These are phyloP conservation scores for Pseudomassariella vexata DNA, from an alignment of 2,329 filamentous ascomycete species.

Conservation along the genomic window DNA sequence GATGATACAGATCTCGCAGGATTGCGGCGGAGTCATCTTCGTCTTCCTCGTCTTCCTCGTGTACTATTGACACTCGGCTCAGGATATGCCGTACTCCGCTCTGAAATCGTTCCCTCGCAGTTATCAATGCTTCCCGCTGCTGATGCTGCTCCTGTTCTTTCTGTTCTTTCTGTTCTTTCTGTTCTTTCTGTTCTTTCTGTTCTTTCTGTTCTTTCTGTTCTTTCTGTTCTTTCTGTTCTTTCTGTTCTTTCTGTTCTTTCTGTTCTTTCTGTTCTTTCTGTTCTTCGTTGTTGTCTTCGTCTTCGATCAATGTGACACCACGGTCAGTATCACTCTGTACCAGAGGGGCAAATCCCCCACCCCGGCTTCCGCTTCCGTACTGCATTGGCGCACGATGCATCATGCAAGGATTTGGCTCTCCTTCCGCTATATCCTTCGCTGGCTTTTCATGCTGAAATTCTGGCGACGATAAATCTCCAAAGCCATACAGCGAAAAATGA, in stretches of 20 bases:
- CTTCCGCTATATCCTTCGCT: too few species aligned
- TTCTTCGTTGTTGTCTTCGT: too few species aligned
- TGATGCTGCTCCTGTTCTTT: too few species aligned
- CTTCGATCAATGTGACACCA: too few species aligned
- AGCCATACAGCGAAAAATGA: background rate
- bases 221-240: too few species aligned
- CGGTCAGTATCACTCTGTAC: conserved; percentile 6
- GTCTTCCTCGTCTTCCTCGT: conserved; percentile 2
- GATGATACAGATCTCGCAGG: background rate
- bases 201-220: too few species aligned
- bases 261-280: too few species aligned
- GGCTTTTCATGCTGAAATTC: too few species aligned
- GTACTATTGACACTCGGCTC: conserved; percentile 1
- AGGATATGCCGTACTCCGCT: conserved; percentile 4
- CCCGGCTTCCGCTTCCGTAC: background rate
- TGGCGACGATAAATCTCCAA: background rate
- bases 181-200: too few species aligned
- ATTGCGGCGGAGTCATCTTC: background rate
- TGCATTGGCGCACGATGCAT: conserved; percentile 5
- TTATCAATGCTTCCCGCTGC: conserved; percentile 1
- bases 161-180: too few species aligned
- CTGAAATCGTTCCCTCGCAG: conserved; percentile 4
- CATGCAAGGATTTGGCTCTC: conserved; percentile 1
- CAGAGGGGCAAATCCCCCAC: conserved; percentile 7
- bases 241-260: too few species aligned